Evolutionary conservation across 805 yeast genomes (phyloP), one percentile per base, ranked within the genome.

Genomic region (Sungouiozyma ichnusensis): DNA sequence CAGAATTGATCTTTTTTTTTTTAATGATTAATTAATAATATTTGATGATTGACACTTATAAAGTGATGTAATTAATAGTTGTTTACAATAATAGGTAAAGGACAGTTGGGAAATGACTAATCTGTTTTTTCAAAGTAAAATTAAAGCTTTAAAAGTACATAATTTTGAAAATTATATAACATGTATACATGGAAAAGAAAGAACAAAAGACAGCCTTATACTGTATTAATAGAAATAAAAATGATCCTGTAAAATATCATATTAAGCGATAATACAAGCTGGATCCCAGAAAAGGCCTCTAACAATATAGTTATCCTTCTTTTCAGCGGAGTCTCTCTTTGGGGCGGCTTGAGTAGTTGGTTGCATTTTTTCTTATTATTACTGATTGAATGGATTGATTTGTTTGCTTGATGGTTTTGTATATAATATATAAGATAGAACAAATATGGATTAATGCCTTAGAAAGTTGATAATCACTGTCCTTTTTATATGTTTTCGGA

Each of bases 281-380:
- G 55, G 55, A 36, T 50, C 53, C 45, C 50, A 49, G 42, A 41
- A 48, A 17, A 44, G 33, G 16, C 57, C 56, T 19, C 38, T 41
- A 31, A 54, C 45, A 40, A 49, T 48, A 37, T 47, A 55, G 46
- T 53, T 54, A 38, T 55, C 60, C 38, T 51, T 54, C 44, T 47
- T 51, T 36, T 54, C 57, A 32, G 53, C 44, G 19, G 53, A 44
- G 39, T 43, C 52, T 46, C 52, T 47, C 41, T 54, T 54, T 45
- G 48, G 51, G 33, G 56, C 41, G 16, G 57, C 57, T 41, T 51
- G 51, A 18, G 56, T 50, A 44, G 54, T 45, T 49, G 59, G 56
- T 49, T 53, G 56, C 59, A 54, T 54, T 47, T 24, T 44, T 24
- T 24, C 11, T 6, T 6, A 24, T 24, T 6, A 24, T 24, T 24